These are phyloP conservation scores for Mycena floridula DNA, from an alignment of 768 basidiomycete species.

Conservation along the genomic window DNA sequence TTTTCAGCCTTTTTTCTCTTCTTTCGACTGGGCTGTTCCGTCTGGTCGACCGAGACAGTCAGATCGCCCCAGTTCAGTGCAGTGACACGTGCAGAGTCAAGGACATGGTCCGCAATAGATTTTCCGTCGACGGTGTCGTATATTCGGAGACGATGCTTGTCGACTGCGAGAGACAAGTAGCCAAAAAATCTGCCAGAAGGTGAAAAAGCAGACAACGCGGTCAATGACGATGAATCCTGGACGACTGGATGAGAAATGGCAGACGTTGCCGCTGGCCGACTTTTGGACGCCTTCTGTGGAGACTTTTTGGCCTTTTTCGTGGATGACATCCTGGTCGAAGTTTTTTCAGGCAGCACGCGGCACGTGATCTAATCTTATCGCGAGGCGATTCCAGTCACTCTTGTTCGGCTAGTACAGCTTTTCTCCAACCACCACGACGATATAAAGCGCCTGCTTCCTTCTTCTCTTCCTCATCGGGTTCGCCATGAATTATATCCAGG, in stretches of 20 bases:
- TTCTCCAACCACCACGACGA: not conserved
- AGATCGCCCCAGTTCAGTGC: conserved; percentile 46
- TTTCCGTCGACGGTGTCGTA: conserved; percentile 53
- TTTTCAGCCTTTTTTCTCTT: conserved; percentile 34
- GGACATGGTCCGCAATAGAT: conserved; percentile 49
- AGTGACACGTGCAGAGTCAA: conserved; percentile 51
- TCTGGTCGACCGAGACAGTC: conserved; percentile 21
- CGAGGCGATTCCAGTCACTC: not conserved
- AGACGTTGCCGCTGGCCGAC: conserved; percentile 48
- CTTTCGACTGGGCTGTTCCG: conserved; percentile 45
- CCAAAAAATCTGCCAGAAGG: conserved; percentile 50
- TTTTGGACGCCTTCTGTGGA: conserved; percentile 48
- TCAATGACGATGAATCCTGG: conserved; percentile 36
- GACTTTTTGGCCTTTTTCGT: conserved; percentile 43
- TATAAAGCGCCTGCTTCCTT: not conserved
- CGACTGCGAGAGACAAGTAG: conserved; percentile 56
- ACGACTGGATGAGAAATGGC: conserved; percentile 50
- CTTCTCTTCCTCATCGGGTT: not conserved
- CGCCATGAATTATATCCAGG: conserved; percentile 51
- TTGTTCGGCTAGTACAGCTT: conserved; percentile 1
- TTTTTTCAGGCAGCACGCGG: too few relatives aligned
- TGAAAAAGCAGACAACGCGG: conserved; percentile 53
- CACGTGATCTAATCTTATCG: not conserved
- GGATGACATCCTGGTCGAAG: too few relatives aligned
- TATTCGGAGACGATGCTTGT: conserved; percentile 66